Evolutionary conservation across 2,329 filamentous ascomycete species (phyloP), one percentile per base, ranked within the genome.

Genomic region (Anthostomella pinea): DNA sequence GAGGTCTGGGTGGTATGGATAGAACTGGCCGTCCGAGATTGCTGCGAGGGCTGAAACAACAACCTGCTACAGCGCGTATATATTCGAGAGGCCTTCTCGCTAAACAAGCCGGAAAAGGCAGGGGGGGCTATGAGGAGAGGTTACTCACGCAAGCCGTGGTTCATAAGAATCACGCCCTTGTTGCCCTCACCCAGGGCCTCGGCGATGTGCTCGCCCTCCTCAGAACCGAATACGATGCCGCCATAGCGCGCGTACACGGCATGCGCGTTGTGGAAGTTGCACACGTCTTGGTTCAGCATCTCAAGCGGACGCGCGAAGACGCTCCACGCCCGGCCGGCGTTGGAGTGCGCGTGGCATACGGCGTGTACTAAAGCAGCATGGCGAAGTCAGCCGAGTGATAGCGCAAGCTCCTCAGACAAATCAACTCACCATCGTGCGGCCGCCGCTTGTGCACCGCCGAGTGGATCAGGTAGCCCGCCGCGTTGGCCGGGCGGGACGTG

Each of bases 121-220:
- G n/a, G n/a, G n/a, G n/a, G n/a, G n/a, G n/a, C n/a, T n/a, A n/a
- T n/a, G n/a, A n/a, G n/a, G n/a, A n/a, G n/a, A n/a, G n/a, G n/a
- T n/a, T n/a, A n/a, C n/a, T n/a, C n/a, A n/a, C n/a, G 60, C 22
- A 89, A 63, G 0, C 85, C 85, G 60, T 88, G 84, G 56, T 87
- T 88, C 46, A 81, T 68, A 33, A 87, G 63, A 30, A 87, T 79
- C 45, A 78, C 70, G 2, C 72, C 82, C 57, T 73, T 83, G 48
- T 75, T 75, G 1, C 67, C 59, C 17, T 49, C 39, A 0, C 83
- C 83, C 2, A 89, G 65, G 1, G 81, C 75, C 8, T 64, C 65
- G 2, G 83, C 83, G 44, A 88, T 78, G 26, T 73, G 68, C 48
- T 72, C 63, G 1, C 83, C 83, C 56, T 88, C 84, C 38, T 85